These are phyloP conservation scores for Cordyceps tenuipes DNA, from an alignment of 2,329 filamentous ascomycete genomes.

Conservation along the genomic window DNA sequence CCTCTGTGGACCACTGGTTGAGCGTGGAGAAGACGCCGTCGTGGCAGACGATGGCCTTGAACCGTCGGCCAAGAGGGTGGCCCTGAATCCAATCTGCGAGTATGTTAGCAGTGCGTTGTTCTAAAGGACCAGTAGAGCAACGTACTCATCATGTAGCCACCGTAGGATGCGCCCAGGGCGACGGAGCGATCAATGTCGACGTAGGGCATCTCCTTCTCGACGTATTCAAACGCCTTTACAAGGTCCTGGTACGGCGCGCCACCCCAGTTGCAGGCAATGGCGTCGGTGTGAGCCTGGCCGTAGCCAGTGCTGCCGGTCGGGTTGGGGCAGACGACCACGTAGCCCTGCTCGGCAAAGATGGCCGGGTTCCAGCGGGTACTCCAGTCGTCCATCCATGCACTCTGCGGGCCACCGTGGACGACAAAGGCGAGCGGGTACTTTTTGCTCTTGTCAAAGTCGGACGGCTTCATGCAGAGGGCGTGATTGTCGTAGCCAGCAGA, in stretches of 20 bases:
- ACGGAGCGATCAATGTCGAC: slow-evolving; percentile 64
- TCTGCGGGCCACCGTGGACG: slow-evolving; percentile 78
- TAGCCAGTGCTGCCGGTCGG: slow-evolving; percentile 79
- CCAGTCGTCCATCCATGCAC: slow-evolving; percentile 68
- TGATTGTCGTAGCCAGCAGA: slow-evolving; percentile 59
- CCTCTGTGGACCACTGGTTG: slow-evolving; percentile 56
- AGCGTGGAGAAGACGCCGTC: slow-evolving; percentile 74
- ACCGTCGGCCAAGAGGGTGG: slow-evolving; percentile 69
- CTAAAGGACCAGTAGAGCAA: slow-evolving; percentile 1
- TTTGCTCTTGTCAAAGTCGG: slow-evolving; percentile 57
- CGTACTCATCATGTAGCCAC: slow-evolving; percentile 66
- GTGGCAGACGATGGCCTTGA: slow-evolving; percentile 82
- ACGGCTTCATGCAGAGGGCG: slow-evolving; percentile 57
- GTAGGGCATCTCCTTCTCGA: slow-evolving; percentile 56
- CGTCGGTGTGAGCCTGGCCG: slow-evolving; percentile 67
- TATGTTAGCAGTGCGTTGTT: background rate
- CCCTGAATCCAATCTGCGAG: slow-evolving; percentile 79
- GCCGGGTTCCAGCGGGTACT: slow-evolving; percentile 80
- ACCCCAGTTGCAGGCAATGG: slow-evolving; percentile 75
- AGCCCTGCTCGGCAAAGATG: slow-evolving; percentile 80
- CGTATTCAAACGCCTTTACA: slow-evolving; percentile 66
- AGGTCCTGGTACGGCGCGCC: slow-evolving; percentile 78
- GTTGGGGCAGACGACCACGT: slow-evolving; percentile 74
- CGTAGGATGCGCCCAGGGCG: slow-evolving; percentile 66
- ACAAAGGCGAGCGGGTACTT: slow-evolving; percentile 73